Evolutionary conservation across 2,329 filamentous ascomycete genomes (phyloP), one percentile per base, ranked within the genome.

Genomic region (Sporothrix schenckii): DNA sequence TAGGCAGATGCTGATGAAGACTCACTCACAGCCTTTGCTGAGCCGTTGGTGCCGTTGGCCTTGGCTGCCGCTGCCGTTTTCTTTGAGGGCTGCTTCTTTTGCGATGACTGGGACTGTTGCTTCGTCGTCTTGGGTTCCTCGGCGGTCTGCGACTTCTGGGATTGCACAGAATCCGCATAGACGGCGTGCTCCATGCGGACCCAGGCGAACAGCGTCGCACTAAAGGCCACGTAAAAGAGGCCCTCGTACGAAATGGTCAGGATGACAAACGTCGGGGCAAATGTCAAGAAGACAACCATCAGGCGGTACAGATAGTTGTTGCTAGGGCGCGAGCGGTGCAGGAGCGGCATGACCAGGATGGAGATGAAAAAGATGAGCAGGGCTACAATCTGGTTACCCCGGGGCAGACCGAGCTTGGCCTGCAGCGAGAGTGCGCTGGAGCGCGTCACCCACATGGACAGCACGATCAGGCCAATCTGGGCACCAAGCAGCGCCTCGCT

Each of bases 201-300:
- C 95, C 95, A 99, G 69, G 90, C 89, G 67, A 97, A 85, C 5
- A 99, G 82, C 27, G 90, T 92, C 69, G 91, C 83, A 77, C 90
- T 93, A 80, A 97, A 99, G 13, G 91, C 89, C 72, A 97, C 88
- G 80, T 98, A 99, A 80, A 99, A 99, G 2, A 99, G 85, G 0
- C 94, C 94, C 80, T 99, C 95, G 81, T 97, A 99, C 0, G 94
- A 97, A 75, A 98, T 97, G 9, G 94, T 97, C 66, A 99, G 87
- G 76, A 99, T 94, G 77, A 99, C 91, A 80, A 98, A 99, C 1
- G 91, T 91, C 0, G 95, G 95, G 0, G 94, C 91, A 78, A 96
- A 98, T 5, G 94, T 92, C 65, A 99, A 84, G 82, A 98, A 99
- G 69, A 97, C 89, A 75, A 97, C 88, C 74, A 94, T 86, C 4